Percentiles rank a stretch among this genome's conserved stretches.
These are phyloP conservation scores for Cubamyces sp. DNA, from an alignment of 768 basidiomycete genomes.

Conservation along the genomic window DNA sequence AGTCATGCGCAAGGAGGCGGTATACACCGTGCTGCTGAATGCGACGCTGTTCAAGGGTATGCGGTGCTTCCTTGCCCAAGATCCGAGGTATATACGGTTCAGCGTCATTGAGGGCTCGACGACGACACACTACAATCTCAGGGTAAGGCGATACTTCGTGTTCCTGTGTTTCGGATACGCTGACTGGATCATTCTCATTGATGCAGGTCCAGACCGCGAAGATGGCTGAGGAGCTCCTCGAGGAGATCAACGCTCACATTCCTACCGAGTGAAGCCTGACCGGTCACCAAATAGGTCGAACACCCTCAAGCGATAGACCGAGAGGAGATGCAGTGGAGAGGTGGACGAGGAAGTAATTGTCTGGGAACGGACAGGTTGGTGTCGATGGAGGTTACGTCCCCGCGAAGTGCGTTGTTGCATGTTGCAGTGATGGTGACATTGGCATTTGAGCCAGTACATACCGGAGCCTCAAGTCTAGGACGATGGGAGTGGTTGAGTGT, in stretches of 20 bases:
- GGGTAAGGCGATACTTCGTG: slow-evolving; percentile 49
- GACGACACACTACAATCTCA: slow-evolving; percentile 74
- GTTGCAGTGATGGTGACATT: too few relatives aligned
- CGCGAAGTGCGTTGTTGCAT: not conserved
- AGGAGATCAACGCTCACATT: slow-evolving; percentile 52
- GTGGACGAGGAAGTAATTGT: slow-evolving; percentile 2
- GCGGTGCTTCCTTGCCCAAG: slow-evolving; percentile 71
- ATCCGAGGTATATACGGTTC: slow-evolving; percentile 79
- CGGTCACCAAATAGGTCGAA: too few relatives aligned
- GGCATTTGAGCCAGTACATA: too few relatives aligned
- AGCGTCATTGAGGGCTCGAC: slow-evolving; percentile 66
- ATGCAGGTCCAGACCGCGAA: slow-evolving; percentile 67
- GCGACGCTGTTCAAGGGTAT: slow-evolving; percentile 79
- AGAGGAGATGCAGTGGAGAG: not conserved
- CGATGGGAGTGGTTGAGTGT: not conserved
- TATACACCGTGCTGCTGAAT: slow-evolving; percentile 74
- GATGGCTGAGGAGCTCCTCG: slow-evolving; percentile 70
- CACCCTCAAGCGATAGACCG: not conserved
- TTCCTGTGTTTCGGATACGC: not conserved
- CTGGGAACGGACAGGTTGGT: not conserved
- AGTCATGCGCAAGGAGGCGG: slow-evolving; percentile 90
- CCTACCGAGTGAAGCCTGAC: slow-evolving; percentile 35
- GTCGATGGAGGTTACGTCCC: not conserved
- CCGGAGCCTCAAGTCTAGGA: too few relatives aligned
- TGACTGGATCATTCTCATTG: not conserved